Evolutionary conservation across 768 basidiomycete species (phyloP).

Genomic region (Pulveroboletus sp.): DNA sequence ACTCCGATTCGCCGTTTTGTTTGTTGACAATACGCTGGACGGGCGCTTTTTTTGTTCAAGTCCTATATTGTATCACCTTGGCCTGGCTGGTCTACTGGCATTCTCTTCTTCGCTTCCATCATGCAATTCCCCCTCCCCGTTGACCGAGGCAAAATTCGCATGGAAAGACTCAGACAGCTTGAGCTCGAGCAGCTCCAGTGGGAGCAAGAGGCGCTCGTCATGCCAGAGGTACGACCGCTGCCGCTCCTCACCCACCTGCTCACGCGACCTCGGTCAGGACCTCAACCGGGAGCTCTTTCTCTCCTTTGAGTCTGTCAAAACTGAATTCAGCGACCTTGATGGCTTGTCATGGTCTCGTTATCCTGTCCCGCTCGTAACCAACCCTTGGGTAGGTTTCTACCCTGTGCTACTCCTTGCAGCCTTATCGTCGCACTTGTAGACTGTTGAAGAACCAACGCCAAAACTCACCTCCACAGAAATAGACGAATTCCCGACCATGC

Average conservation of each 20-base stretch:
- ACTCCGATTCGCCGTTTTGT: constrained; percentile 1
- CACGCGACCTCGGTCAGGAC: constrained; percentile 22
- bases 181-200: constrained; percentile 51
- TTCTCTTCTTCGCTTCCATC: background rate
- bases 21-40: background rate
- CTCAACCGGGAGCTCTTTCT: constrained; percentile 28
- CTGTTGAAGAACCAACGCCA: constrained; percentile 28
- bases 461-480: constrained; percentile 20
- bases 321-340: constrained; percentile 59
- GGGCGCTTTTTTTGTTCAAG: background rate
- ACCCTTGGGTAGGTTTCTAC: constrained; percentile 21
- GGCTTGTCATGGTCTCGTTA: constrained; percentile 48
- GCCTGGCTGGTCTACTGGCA: constrained; percentile 3
- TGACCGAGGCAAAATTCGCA: constrained; percentile 45
- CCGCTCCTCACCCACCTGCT: background rate
- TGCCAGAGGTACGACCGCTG: constrained; percentile 46
- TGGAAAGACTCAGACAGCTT: constrained; percentile 41
- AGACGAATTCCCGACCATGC: constrained; percentile 9
- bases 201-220: constrained; percentile 51
- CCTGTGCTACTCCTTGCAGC: background rate
- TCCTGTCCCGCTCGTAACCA: constrained; percentile 28
- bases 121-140: constrained; percentile 26
- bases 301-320: constrained; percentile 53
- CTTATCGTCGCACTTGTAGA: constrained; percentile 7
- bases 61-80: background rate